phyloP scores from a whole-genome alignment of 176 grass and related monocot species.

The Chrysopogon serrulatus region DNA sequence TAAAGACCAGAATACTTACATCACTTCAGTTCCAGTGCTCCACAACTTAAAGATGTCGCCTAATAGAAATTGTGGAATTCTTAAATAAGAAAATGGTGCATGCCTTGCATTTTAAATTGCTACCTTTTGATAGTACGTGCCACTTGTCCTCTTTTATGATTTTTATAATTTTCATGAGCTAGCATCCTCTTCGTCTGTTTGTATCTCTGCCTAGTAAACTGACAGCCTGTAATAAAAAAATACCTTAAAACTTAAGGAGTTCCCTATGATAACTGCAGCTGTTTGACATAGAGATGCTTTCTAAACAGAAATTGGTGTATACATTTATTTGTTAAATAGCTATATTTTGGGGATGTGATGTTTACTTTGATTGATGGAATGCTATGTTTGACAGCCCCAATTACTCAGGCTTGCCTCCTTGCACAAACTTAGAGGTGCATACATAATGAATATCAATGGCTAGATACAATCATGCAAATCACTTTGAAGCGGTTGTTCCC shows the following conservation, averaged over 20 bases:
- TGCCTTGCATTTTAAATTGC: background rate
- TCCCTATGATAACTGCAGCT: background rate
- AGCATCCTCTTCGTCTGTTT: background rate
- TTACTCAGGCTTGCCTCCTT: background rate
- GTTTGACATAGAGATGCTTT: background rate
- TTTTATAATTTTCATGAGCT: background rate
- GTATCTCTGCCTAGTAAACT: background rate
- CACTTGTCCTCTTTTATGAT: background rate
- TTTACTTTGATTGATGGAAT: conserved; percentile 5
- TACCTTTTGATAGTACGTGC: background rate
- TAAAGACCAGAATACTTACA: background rate
- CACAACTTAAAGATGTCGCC: background rate
- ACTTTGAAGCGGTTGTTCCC: background rate
- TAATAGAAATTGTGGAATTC: background rate
- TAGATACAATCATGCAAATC: background rate
- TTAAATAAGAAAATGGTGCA: background rate
- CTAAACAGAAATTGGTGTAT: background rate
- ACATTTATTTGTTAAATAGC: background rate
- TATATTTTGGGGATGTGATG: background rate
- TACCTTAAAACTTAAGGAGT: background rate
- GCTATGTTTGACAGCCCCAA: background rate
- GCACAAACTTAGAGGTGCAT: background rate
- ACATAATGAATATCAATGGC: background rate
- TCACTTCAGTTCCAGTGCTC: background rate
- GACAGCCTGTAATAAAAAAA: background rate